Evolutionary conservation across 2,329 filamentous ascomycete species (phyloP), one percentile per base, ranked within the genome.

Genomic region (Chaetomium sp.): DNA sequence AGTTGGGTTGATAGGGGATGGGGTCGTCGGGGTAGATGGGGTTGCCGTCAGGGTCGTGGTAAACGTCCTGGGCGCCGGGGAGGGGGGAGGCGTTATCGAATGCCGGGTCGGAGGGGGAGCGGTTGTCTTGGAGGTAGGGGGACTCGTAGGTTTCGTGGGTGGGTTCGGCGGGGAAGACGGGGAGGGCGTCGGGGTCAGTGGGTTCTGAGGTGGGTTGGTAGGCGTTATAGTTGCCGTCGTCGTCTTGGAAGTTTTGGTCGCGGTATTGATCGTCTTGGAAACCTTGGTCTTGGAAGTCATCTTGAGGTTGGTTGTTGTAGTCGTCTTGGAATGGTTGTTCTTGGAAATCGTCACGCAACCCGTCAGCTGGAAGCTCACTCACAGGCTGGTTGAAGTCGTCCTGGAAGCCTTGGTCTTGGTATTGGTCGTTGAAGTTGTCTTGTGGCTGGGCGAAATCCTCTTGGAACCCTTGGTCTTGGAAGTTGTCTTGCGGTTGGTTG

Each of bases 1-100:
- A 27, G 34, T 51, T 53, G 1, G 45, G 3, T 14, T 55, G 58
- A 12, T 59, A 59, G 1, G 54, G 54, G 6, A 44, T 11, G 42
- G 36, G 37, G 12, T 34, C 38, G 5, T 47, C 42, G 11, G 37
- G 42, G n/a, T 52, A 40, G 6, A n/a, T n/a, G 3, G 10, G 1
- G 4, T 33, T 9, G 1, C 45, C 52, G 10, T 55, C 52, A 1
- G 38, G 9, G 10, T 56, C 54, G 34, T 52, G 44, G 34, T 56
- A 52, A 11, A 43, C 33, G 8, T 52, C 47, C 1, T 57, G 55
- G 6, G 54, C 43, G 19, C 54, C 55, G 2, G 12, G 37, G 5
- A 5, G 1, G 19, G 43, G 14, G 5, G 37, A 37, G 32, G 46
- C 43, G 5, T 54, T 19, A 1, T 54, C 12, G 11, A 19, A 51